phyloP scores from a whole-genome alignment of 2,329 filamentous ascomycete genomes.

The Diaporthe sp. region DNA sequence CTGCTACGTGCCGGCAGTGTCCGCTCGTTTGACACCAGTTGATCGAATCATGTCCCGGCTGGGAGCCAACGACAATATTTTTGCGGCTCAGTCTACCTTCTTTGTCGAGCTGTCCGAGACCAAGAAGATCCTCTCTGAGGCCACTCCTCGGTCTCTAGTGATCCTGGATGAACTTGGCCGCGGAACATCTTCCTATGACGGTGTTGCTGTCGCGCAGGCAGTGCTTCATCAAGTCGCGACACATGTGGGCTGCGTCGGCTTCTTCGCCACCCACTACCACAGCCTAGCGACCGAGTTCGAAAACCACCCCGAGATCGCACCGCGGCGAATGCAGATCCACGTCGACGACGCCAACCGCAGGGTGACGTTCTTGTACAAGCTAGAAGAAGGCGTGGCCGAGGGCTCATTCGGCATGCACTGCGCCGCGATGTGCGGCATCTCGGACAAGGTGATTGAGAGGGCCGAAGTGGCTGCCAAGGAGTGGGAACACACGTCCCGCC shows the following conservation, averaged over 20 bases:
- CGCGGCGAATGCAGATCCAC: conserved; percentile 93
- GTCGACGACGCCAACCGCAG: conserved; percentile 86
- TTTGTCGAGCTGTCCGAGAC: conserved; percentile 98
- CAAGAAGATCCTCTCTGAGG: conserved; percentile 96
- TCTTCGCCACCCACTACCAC: conserved; percentile 98
- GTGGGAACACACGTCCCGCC: conserved; percentile 94
- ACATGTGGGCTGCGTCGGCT: conserved; percentile 92
- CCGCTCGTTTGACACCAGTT: conserved; percentile 86
- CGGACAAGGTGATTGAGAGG: conserved; percentile 82
- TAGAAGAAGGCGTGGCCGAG: conserved; percentile 93
- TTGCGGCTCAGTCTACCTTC: conserved; percentile 97
- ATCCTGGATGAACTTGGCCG: conserved; percentile 97
- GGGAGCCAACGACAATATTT: conserved; percentile 98
- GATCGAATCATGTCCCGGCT: conserved; percentile 99
- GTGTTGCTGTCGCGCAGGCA: conserved; percentile 94
- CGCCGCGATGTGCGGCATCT: conserved; percentile 97
- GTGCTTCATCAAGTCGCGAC: conserved; percentile 96
- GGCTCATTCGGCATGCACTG: conserved; percentile 99
- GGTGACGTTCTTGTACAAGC: conserved; percentile 97
- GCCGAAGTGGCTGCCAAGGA: conserved; percentile 90
- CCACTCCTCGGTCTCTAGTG: conserved; percentile 92
- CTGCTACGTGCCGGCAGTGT: conserved; percentile 88
- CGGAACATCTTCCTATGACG: conserved; percentile 95
- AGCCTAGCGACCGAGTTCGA: conserved; percentile 92
- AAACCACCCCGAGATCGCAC: conserved; percentile 86